Conservation (phyloP, 2,329 filamentous ascomycete species). For the Ceratocystis ficicola region DNA sequence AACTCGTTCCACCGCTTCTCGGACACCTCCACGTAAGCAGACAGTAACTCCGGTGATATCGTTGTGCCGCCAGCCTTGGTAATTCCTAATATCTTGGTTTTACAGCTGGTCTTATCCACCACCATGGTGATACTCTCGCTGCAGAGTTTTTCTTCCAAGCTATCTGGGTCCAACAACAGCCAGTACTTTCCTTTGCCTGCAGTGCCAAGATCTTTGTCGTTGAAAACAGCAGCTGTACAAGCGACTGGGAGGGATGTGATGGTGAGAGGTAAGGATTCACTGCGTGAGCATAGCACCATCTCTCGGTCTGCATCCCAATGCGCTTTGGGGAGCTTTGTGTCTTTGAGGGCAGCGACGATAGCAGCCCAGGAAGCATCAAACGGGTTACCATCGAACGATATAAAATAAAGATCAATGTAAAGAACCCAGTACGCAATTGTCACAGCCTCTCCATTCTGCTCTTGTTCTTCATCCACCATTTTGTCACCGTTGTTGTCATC, state of each 20-base stretch:
- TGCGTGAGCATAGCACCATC: constrained; percentile 59
- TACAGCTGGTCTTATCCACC: constrained; percentile 49
- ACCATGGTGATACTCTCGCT: constrained; percentile 72
- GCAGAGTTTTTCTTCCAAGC: constrained; percentile 76
- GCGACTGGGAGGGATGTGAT: constrained; percentile 60
- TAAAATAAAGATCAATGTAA: constrained; percentile 89
- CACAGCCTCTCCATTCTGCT: constrained; percentile 30
- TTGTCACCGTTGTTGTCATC: constrained; percentile 37
- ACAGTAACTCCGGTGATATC: constrained; percentile 46
- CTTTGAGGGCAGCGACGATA: constrained; percentile 63
- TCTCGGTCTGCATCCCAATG: constrained; percentile 77
- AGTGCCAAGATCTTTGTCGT: constrained; percentile 32
- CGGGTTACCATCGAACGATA: constrained; percentile 82
- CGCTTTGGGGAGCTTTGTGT: constrained; percentile 66
- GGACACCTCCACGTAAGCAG: constrained; percentile 22
- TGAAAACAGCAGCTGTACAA: constrained; percentile 68
- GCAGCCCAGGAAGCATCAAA: constrained; percentile 87
- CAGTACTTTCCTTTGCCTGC: constrained; percentile 42
- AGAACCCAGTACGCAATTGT: constrained; percentile 87
- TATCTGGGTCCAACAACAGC: constrained; percentile 79
- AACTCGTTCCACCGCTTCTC: constrained; percentile 24
- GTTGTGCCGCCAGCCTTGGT: constrained; percentile 74
- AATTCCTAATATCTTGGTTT: constrained; percentile 52
- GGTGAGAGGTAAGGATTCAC: constrained; percentile 43
- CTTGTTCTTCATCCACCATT: constrained; percentile 29